These are phyloP conservation scores for Coprinellus micaceus DNA, from an alignment of 768 basidiomycete species.

Conservation along the genomic window DNA sequence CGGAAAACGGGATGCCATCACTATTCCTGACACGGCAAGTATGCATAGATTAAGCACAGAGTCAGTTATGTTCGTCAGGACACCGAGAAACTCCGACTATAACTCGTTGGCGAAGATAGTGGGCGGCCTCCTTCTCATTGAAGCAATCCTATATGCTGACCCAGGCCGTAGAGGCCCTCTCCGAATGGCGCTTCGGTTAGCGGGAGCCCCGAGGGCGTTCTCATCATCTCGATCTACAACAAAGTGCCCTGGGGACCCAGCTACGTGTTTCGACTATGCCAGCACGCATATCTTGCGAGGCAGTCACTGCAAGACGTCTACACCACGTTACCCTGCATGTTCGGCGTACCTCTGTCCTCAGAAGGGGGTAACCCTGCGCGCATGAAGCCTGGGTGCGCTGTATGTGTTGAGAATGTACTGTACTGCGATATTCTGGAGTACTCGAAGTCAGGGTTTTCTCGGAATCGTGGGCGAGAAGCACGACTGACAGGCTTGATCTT, in stretches of 20 bases:
- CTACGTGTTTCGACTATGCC: conserved; percentile 58
- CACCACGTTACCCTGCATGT: conserved; percentile 56
- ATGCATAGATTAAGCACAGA: conserved; percentile 51
- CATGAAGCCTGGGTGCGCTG: conserved; percentile 35
- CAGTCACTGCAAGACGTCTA: conserved; percentile 68
- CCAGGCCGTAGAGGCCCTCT: neutral
- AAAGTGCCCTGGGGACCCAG: conserved; percentile 60
- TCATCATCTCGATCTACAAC: conserved; percentile 60
- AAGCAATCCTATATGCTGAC: neutral
- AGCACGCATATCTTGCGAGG: conserved; percentile 65
- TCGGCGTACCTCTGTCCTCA: conserved; percentile 30
- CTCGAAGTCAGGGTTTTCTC: conserved; percentile 37
- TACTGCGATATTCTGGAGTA: conserved; percentile 66
- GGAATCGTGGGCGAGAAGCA: neutral
- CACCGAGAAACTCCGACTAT: conserved; percentile 61
- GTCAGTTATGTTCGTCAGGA: conserved; percentile 59
- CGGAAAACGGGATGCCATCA: too few species aligned
- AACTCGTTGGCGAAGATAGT: conserved; percentile 51
- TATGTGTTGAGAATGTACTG: conserved; percentile 58
- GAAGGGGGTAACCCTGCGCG: conserved; percentile 8
- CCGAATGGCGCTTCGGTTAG: conserved; percentile 18
- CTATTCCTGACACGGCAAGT: too few species aligned
- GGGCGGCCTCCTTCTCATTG: conserved; percentile 7
- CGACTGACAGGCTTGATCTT: neutral
- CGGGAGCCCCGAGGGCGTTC: conserved; percentile 38